phyloP scores from a whole-genome alignment of 2,329 filamentous ascomycete genomes.

The Magnaporthiopsis rhizophila region DNA sequence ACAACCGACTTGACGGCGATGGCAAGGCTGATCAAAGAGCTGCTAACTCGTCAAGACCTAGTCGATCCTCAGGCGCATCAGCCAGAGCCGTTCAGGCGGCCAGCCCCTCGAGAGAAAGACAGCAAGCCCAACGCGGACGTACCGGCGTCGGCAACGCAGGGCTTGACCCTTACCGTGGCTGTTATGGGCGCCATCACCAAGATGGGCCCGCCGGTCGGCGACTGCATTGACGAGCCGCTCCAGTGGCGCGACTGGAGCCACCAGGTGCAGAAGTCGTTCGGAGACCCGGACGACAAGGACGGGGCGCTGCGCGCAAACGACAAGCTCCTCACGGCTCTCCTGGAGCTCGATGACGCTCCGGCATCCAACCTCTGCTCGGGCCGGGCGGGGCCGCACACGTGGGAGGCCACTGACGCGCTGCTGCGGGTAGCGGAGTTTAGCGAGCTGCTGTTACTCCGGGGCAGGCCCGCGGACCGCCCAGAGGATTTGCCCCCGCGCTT shows the following conservation, averaged over 20 bases:
- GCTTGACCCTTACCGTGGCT: too few relatives aligned
- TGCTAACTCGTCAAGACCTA: not conserved
- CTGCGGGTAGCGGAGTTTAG: too few relatives aligned
- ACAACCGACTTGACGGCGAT: not conserved
- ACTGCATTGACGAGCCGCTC: not conserved
- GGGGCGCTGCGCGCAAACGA: not conserved
- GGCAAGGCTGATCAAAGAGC: not conserved
- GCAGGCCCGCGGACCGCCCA: too few relatives aligned
- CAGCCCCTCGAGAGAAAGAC: too few relatives aligned
- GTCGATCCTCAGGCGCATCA: not conserved
- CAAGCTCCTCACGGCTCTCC: not conserved
- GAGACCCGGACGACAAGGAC: too few relatives aligned
- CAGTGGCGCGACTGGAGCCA: not conserved
- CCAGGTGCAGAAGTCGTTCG: not conserved
- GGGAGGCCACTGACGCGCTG: too few relatives aligned
- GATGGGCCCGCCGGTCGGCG: not conserved
- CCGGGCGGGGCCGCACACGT: too few relatives aligned
- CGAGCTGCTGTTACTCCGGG: too few relatives aligned
- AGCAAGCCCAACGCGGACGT: too few relatives aligned
- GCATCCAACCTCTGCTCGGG: too few relatives aligned
- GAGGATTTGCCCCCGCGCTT: too few relatives aligned
- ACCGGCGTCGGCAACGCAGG: too few relatives aligned
- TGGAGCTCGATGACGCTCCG: not conserved
- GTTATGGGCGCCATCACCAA: not conserved
- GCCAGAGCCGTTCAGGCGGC: not conserved